Evolutionary conservation across 495 filamentous ascomycete genomes (phyloP), one percentile per base, ranked within the genome.

Genomic region (Xylaria cubensis): DNA sequence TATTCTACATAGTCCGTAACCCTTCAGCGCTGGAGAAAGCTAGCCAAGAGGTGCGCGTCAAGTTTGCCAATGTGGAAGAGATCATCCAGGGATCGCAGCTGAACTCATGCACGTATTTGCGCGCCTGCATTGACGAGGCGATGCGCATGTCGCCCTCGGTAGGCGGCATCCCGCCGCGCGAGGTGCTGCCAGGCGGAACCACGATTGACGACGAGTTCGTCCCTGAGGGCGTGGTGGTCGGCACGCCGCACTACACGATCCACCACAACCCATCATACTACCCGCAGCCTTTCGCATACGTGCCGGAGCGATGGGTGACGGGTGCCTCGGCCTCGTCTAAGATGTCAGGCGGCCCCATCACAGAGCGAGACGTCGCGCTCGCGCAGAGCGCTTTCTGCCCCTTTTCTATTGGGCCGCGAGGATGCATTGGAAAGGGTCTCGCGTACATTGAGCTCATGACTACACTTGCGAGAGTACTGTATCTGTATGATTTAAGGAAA

Each of bases 141-240:
- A 87, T 94, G 84, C 89, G 92, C 51, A 80, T 94, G 68, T 87
- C 88, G 0, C 92, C 92, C 17, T 85, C 91, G 0, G 90, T 93
- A 5, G 82, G 85, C 41, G 88, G 87, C 13, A 80, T 87, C 3
- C 78, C 92, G 0, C 89, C 90, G 1, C 88, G 92, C 46, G 83
- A 88, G 72, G 91, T 93, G 6, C 83, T 90, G 3, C 67, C 82
- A 0, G 91, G 91, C 55, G 92, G 92, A 17, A 80, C 86, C 5
- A 83, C 79, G 19, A 84, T 93, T 70, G 86, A 88, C 72, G 87
- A 85, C 55, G 79, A 88, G 44, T 78, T 74, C 66, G 75, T 92
- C 29, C 89, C 90, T 1, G 81, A 74, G 0, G 89, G 89, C 19
- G 82, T 78, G 0, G 81, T 87, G 42, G 82, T 91, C 26, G 89